Conservation (phyloP, 73 alveolate species). For the Tetrahymena thermophila region DNA sequence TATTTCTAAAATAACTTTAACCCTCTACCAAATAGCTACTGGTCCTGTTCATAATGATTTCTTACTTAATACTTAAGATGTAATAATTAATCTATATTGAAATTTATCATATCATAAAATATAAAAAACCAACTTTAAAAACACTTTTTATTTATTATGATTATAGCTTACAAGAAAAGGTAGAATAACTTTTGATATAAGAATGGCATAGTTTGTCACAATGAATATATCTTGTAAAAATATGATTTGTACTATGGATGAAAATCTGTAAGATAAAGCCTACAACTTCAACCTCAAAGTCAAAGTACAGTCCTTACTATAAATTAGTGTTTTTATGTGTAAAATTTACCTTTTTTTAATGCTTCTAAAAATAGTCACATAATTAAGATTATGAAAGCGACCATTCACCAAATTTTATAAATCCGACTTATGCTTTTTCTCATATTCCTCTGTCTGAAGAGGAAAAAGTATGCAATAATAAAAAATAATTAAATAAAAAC, state of each 20-base stretch:
- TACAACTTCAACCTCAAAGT: not conserved
- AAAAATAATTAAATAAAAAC: too few relatives aligned
- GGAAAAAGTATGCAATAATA: not conserved
- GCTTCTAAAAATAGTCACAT: not conserved
- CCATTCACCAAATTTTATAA: not conserved
- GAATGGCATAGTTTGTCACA: not conserved
- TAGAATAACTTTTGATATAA: not conserved
- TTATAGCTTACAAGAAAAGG: not conserved
- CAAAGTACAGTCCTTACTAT: not conserved
- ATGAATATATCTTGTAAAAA: not conserved
- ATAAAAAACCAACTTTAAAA: not conserved
- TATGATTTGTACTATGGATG: not conserved
- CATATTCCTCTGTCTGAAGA: not conserved
- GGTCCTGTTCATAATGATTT: not conserved
- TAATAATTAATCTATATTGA: not conserved
- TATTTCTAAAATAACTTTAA: not conserved
- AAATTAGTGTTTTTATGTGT: not conserved
- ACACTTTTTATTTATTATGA: not conserved
- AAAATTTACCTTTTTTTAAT: not conserved
- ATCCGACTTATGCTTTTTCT: not conserved
- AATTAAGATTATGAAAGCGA: not conserved
- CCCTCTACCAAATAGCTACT: not conserved
- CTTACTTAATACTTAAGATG: not conserved
- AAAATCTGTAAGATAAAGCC: not conserved
- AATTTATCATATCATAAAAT: not conserved